Evolutionary conservation across 2,329 filamentous ascomycete genomes (phyloP), one percentile per base, ranked within the genome.

Genomic region (Dryadomyces quercivorus): DNA sequence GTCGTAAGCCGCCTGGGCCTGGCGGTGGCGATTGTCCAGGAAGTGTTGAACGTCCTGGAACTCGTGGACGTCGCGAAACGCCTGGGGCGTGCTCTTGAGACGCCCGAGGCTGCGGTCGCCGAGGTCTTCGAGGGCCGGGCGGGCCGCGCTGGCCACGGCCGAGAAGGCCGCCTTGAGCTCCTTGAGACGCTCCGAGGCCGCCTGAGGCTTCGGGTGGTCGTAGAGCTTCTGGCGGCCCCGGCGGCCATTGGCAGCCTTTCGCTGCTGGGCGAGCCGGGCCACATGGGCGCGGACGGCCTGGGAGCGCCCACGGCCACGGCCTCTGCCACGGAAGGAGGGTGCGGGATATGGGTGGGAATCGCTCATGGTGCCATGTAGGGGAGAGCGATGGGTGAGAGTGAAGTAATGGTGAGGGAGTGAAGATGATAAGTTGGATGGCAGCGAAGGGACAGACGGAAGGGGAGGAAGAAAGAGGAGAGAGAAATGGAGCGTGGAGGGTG

Each of bases 131-230:
- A 86, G 71, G 10, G 81, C 75, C 16, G 79, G 78, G 65, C 85
- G 86, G 61, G 86, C 68, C 34, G 77, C 73, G 60, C 79, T 76
- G 56, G 80, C 75, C 52, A 88, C 76, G 56, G 76, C 71, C n/a
- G 80, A 75, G 66, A 80, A 88, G 22, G 74, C 74, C 55, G 80
- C 79, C 66, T 84, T 84, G 61, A 88, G 72, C 61, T 85, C 77
- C 60, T 84, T 75, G 64, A 84, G 80, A 54, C 85, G 81, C 64
- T 82, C 78, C 59, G 80, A 77, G 55, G 75, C 74, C 51, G 77
- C 78, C 64, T 82, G 79, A 53, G 76, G 73, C 58, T 72, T 74
- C 58, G 72, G 68, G 59, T 77, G 74, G 57, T 72, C 69, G 61
- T 80, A 81, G 61, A 73, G 73, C 68, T 81, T 81, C 65, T 75